phyloP scores from a whole-genome alignment of 257 asterid species.

The Fraxinus excelsior region DNA sequence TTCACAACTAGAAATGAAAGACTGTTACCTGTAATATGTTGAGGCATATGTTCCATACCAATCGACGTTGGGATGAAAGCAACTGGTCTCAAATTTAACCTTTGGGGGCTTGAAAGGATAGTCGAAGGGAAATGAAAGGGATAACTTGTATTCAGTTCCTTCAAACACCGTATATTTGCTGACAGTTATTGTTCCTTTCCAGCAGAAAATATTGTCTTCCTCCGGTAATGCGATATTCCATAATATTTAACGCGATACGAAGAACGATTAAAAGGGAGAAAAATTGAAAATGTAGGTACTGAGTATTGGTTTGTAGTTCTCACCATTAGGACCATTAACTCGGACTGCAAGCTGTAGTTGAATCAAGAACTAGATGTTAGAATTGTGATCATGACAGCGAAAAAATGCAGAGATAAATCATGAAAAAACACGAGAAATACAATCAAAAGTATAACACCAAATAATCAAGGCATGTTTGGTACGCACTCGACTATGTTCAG shows the following conservation, averaged over 20 bases:
- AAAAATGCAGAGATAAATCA: neutral
- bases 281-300: neutral
- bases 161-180: constrained; percentile 89
- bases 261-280: neutral
- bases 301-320: constrained; percentile 21
- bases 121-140: constrained; percentile 69
- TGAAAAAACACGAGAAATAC: neutral
- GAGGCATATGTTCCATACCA: constrained; percentile 77
- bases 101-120: constrained; percentile 93
- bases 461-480: neutral
- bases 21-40: constrained; percentile 75
- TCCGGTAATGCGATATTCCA: constrained; percentile 93
- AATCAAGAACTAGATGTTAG: constrained; percentile 6
- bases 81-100: constrained; percentile 86
- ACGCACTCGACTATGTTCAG: neutral
- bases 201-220: constrained; percentile 89
- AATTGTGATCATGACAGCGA: neutral
- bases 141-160: constrained; percentile 87
- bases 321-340: constrained; percentile 95
- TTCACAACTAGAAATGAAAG: neutral
- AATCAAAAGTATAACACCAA: no score
- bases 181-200: constrained; percentile 92
- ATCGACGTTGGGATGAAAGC: constrained; percentile 94
- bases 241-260: constrained; percentile 1
- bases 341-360: constrained; percentile 76